Percentiles rank a stretch among this genome's conserved stretches.
Evolutionary conservation across 225 moss, liverwort and hornwort species (phyloP).

Genomic region (Anthoceros angustus): DNA sequence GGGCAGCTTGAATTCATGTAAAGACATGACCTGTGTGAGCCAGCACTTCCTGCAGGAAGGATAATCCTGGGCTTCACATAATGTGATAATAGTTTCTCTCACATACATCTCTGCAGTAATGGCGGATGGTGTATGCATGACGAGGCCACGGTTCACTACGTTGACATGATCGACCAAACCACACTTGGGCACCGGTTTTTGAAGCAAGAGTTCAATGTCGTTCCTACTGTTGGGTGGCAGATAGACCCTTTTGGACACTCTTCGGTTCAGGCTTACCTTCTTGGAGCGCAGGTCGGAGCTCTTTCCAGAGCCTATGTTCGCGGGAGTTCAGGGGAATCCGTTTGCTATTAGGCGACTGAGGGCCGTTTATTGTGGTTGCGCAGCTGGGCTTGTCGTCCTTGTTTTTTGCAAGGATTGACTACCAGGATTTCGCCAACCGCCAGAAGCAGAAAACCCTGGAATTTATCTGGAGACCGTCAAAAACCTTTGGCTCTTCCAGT

Average conservation of each 20-base stretch:
- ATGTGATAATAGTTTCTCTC: too few species aligned
- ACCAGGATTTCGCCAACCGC: conserved; percentile 76
- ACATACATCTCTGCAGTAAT: conserved; percentile 34
- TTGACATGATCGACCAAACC: conserved; percentile 90
- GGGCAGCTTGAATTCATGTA: conserved; percentile 78
- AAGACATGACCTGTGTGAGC: neutral
- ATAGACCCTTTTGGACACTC: conserved; percentile 97
- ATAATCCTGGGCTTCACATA: neutral
- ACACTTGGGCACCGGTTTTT: conserved; percentile 82
- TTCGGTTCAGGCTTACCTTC: conserved; percentile 81
- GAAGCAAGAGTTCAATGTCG: conserved; percentile 55
- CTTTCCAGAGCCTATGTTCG: too few species aligned
- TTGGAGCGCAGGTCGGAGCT: conserved; percentile 59
- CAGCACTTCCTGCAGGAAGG: neutral
- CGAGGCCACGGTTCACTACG: conserved; percentile 81
- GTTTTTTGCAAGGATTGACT: conserved; percentile 88
- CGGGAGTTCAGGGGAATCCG: neutral
- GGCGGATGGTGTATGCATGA: conserved; percentile 97
- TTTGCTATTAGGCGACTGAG: neutral
- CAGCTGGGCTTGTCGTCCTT: conserved; percentile 88
- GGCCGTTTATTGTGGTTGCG: neutral
- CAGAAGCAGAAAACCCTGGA: conserved; percentile 76
- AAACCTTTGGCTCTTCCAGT: conserved; percentile 74
- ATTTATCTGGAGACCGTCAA: conserved; percentile 85
- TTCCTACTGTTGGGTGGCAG: conserved; percentile 86